Conservation (phyloP, 495 filamentous ascomycete species). For the Penicillium psychrofluorescens region DNA sequence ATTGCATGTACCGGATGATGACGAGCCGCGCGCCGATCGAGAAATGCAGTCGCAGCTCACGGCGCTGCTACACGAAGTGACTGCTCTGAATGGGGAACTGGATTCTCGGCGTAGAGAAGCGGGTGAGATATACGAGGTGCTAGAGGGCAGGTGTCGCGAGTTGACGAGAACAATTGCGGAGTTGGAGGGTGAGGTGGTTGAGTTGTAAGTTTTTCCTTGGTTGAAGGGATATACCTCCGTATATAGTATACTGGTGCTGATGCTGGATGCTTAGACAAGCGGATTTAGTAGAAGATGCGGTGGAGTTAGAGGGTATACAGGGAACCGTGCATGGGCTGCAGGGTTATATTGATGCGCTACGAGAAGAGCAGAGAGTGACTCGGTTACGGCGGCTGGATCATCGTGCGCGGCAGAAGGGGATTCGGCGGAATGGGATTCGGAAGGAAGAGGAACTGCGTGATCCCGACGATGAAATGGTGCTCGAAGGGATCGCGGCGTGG, state of each 20-base stretch:
- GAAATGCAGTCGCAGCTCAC: conserved; percentile 13
- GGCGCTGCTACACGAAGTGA: conserved; percentile 18
- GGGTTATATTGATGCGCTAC: conserved; percentile 22
- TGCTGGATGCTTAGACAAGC: conserved; percentile 11
- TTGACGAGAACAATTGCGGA: conserved; percentile 17
- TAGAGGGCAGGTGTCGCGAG: conserved; percentile 20
- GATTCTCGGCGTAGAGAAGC: conserved; percentile 25
- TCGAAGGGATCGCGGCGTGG: conserved; percentile 33
- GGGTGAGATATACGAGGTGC: conserved; percentile 23
- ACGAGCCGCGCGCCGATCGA: not conserved
- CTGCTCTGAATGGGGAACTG: conserved; percentile 19
- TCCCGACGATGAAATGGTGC: conserved; percentile 18
- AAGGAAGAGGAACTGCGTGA: conserved; percentile 7
- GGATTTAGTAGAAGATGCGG: conserved; percentile 24
- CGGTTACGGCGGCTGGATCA: not conserved
- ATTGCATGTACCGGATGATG: not conserved
- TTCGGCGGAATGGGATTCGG: conserved; percentile 12
- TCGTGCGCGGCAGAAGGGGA: conserved; percentile 2
- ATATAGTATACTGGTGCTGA: too few species aligned
- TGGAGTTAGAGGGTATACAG: conserved; percentile 30
- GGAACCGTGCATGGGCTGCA: conserved; percentile 31
- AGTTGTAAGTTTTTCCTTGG: conserved; percentile 18
- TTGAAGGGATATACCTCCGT: too few species aligned
- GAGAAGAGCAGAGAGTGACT: conserved; percentile 12
- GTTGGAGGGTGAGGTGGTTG: conserved; percentile 24